These are phyloP conservation scores for Metschnikowia orientalis DNA, from an alignment of 805 yeast species.

Conservation along the genomic window DNA sequence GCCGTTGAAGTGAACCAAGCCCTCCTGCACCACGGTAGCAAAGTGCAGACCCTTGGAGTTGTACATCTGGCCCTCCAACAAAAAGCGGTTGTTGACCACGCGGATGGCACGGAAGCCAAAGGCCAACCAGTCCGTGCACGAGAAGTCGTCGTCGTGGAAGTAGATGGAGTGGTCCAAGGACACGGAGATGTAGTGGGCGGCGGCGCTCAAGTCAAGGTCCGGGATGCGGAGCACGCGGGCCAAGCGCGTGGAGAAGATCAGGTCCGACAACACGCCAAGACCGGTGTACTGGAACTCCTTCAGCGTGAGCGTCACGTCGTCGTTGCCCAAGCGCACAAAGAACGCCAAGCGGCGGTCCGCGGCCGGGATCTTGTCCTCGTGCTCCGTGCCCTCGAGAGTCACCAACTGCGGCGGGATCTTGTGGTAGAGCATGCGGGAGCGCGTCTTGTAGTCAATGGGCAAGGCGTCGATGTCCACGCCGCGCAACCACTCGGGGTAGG, in stretches of 20 bases:
- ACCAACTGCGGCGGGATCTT: constrained; percentile 33
- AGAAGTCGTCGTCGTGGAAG: constrained; percentile 53
- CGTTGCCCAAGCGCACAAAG: constrained; percentile 24
- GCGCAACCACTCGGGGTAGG: constrained; percentile 29
- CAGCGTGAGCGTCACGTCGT: constrained; percentile 17
- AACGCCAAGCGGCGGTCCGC: constrained; percentile 26
- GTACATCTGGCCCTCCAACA: constrained; percentile 57
- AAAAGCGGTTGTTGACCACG: constrained; percentile 48
- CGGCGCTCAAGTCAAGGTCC: constrained; percentile 21
- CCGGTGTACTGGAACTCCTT: constrained; percentile 45
- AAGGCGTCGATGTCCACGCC: constrained; percentile 13
- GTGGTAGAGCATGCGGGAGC: constrained; percentile 18
- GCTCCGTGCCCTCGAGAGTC: constrained; percentile 24
- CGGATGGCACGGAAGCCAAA: constrained; percentile 46
- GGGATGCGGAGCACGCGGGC: constrained; percentile 47
- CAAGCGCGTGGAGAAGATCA: constrained; percentile 48
- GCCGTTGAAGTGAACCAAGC: constrained; percentile 38
- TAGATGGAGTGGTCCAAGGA: constrained; percentile 65
- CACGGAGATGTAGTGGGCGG: constrained; percentile 43
- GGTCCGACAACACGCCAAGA: constrained; percentile 56
- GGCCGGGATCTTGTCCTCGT: constrained; percentile 22
- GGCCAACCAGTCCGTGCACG: constrained; percentile 41
- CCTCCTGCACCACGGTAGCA: constrained; percentile 66
- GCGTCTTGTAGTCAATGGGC: constrained; percentile 7
- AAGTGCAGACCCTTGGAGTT: constrained; percentile 45